Evolutionary conservation across 345 rosid genomes (phyloP), one percentile per base, ranked within the genome.

Genomic region (Dipteronia dyeriana): DNA sequence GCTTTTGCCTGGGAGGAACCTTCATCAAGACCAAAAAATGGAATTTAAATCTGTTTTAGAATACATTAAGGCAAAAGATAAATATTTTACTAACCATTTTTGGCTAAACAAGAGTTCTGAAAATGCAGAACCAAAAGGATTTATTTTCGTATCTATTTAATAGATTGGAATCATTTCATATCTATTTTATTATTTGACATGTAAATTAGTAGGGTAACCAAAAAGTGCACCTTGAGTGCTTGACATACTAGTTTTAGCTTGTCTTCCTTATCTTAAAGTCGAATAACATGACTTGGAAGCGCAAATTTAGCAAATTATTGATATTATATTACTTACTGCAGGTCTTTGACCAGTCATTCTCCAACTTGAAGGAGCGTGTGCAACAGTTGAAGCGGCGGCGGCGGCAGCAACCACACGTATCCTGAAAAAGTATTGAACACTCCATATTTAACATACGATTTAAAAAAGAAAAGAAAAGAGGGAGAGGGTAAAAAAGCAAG

Each of bases 371-470:
- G 92, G 89, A 59, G 84, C 80, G 41, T 88, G 86, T 43, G 88
- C 84, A 49, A 88, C 85, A 2, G 82, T 82, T 73, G 92, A 85
- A 51, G 90, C 89, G 29, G 88, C 92, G 0, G 93, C 91, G 20
- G 92, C 94, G 45, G 2, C 49, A 47, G 97, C 96, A 17, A 82
- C 92, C 75, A 91, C 97, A 8, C 92, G 89, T 81, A 88, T 88
- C 75, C 96, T 91, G 80, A 63, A 75, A 78, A 77, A 25, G 74
- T 75, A 49, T 13, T 66, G n/a, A 34, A 57, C 16, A 64, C n/a
- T 70, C 64, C 31, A 66, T 65, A 47, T 41, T 74, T 41, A 47
- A 22, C 29, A 14, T 53, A 41, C n/a, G 12, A 20, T 22, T n/a
- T 59, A 62, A 62, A 59, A 59, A 22, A 59, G 8, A 20, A n/a